Evolutionary conservation across 306 rosid genomes (phyloP).

Genomic region (Quercus glauca): DNA sequence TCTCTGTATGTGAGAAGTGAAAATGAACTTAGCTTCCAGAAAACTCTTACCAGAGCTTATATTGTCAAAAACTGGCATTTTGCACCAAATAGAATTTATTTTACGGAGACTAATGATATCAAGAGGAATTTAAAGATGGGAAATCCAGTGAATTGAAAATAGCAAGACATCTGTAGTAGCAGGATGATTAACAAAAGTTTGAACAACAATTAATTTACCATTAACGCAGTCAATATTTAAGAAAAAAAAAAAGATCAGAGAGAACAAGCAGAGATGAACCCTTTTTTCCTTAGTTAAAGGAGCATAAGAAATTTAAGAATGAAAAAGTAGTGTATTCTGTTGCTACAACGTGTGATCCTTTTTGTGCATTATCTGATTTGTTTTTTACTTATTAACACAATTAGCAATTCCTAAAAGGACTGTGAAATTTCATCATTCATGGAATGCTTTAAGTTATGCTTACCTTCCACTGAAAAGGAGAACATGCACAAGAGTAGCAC

Average conservation of each 20-base stretch:
- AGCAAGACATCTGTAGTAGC: no score
- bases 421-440: background rate
- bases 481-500: constrained; percentile 76
- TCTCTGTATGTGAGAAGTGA: constrained; percentile 38
- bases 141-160: no score
- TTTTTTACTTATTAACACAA: background rate
- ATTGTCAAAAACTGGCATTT: background rate
- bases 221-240: no score
- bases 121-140: no score
- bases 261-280: no score
- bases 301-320: background rate
- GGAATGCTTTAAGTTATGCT: background rate
- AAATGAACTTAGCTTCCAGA: background rate
- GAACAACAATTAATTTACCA: no score
- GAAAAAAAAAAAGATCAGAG: no score
- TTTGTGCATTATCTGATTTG: background rate
- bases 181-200: no score
- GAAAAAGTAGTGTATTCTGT: background rate
- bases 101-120: no score
- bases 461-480: constrained; percentile 76
- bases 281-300: no score
- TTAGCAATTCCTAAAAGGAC: background rate
- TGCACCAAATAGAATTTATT: background rate
- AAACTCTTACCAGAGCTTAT: background rate
- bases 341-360: background rate